A percentile compares a stretch with the other conserved stretches of the same genome.
Conservation (phyloP, 768 basidiomycete genomes). For the Dacryopinax spathularia region DNA sequence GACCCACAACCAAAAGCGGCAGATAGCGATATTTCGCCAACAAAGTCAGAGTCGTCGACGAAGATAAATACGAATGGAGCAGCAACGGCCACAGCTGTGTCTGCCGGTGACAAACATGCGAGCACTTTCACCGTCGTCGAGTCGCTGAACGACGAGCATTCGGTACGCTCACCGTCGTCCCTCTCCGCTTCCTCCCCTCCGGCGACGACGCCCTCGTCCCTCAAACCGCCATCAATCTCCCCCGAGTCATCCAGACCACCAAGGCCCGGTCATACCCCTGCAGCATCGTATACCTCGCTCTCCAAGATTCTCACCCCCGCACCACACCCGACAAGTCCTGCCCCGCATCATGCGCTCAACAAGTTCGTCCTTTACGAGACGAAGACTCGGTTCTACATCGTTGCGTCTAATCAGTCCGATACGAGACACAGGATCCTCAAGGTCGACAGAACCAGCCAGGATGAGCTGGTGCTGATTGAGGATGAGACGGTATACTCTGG, state of each 20-base stretch:
- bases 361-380: constrained; percentile 93
- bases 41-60: neutral
- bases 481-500: constrained; percentile 80
- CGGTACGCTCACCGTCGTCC: neutral
- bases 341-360: constrained; percentile 31
- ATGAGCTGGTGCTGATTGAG: constrained; percentile 63
- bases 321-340: neutral
- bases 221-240: neutral
- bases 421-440: constrained; percentile 84
- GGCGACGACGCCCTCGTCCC: neutral
- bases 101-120: neutral
- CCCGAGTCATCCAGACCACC: neutral
- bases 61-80: neutral
- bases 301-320: neutral
- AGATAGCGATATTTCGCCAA: neutral
- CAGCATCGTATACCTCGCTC: neutral
- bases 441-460: constrained; percentile 73
- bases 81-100: neutral
- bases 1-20: neutral
- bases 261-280: neutral
- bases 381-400: constrained; percentile 74
- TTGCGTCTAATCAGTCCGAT: constrained; percentile 79
- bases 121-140: neutral
- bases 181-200: neutral
- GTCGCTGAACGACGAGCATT: neutral